Percentiles rank a stretch among this genome's conserved stretches.
These are phyloP conservation scores for Microsporum audouinii DNA, from an alignment of 2,329 filamentous ascomycete genomes.

Conservation along the genomic window DNA sequence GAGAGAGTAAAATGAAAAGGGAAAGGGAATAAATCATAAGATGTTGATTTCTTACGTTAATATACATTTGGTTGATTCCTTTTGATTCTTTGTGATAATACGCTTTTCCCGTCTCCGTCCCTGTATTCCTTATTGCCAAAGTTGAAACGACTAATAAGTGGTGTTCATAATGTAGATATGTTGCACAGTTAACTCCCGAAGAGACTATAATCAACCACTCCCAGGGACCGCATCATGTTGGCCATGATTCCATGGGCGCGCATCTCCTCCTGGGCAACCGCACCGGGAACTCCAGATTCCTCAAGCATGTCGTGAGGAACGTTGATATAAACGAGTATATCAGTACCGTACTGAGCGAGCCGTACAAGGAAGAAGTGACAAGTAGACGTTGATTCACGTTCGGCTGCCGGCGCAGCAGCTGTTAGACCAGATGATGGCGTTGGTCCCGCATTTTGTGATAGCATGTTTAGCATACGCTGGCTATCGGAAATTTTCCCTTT, in stretches of 20 bases:
- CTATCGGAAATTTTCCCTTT: not conserved
- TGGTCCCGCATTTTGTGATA: constrained; percentile 6
- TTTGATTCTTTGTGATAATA: not conserved
- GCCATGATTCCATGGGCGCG: constrained; percentile 24
- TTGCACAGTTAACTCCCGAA: constrained; percentile 1
- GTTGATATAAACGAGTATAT: constrained; percentile 77
- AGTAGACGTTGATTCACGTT: constrained; percentile 30
- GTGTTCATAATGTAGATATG: not conserved
- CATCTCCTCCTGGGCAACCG: constrained; percentile 55
- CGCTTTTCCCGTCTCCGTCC: not conserved
- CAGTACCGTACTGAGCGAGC: constrained; percentile 62
- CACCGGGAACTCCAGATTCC: constrained; percentile 56
- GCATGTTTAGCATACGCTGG: not conserved
- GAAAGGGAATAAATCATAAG: not conserved
- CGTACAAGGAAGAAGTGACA: constrained; percentile 68
- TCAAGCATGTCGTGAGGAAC: constrained; percentile 71
- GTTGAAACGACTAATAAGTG: not conserved
- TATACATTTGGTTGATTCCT: not conserved
- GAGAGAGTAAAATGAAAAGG: not conserved
- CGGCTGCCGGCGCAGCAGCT: not conserved
- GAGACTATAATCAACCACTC: constrained; percentile 51
- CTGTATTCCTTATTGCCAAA: not conserved
- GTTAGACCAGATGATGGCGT: not conserved
- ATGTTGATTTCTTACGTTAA: not conserved
- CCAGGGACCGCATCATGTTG: constrained; percentile 58